Evolutionary conservation across 768 basidiomycete genomes (phyloP), one percentile per base, ranked within the genome.

Genomic region (Sistotremastrum suecicum): DNA sequence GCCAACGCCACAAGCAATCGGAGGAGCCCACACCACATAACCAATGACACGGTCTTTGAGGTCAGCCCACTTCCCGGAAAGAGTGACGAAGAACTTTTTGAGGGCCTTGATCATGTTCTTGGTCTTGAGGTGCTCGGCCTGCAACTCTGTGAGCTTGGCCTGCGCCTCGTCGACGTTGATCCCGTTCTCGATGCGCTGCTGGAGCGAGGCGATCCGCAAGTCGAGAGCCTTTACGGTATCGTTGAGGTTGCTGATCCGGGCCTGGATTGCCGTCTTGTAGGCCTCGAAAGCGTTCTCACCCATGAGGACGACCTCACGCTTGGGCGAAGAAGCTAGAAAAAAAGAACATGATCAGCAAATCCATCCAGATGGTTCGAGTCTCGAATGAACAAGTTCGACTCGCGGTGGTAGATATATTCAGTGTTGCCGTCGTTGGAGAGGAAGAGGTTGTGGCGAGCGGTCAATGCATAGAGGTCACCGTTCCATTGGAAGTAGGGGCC

Each of bases 221-320:
- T 58, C 40, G 41, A 59, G 45, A 47, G 29, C 12, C 11, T 39
- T 31, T 46, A 50, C 47, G 7, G 54, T 48, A 42, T 54, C 47
- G 28, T 30, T 55, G 28, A 43, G 47, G 20, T 41, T 60, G 39
- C 53, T 49, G 42, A 60, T 60, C 38, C 28, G 47, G 34, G 45
- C 57, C 49, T 60, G 53, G 49, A 60, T 54, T 42, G 56, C 57
- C 28, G 38, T 51, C 30, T 53, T 45, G 47, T 49, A 56, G 53
- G 54, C 51, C 8, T 11, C 38, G 52, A 60, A 60, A 5, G 57
- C 55, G 11, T 31, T 30, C 12, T 3, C 42, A 41, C 59, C 54
- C 59, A 59, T 59, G 11, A 59, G 33, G n/a, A 60, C 37, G 52
- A 60, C 59, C 36, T 60, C 41, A 47, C 50, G 51, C 57, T 52